Percentiles rank a stretch among this genome's conserved stretches.
phyloP scores from a whole-genome alignment of 2,329 filamentous ascomycete genomes.

The Zopfia rhizophila region DNA sequence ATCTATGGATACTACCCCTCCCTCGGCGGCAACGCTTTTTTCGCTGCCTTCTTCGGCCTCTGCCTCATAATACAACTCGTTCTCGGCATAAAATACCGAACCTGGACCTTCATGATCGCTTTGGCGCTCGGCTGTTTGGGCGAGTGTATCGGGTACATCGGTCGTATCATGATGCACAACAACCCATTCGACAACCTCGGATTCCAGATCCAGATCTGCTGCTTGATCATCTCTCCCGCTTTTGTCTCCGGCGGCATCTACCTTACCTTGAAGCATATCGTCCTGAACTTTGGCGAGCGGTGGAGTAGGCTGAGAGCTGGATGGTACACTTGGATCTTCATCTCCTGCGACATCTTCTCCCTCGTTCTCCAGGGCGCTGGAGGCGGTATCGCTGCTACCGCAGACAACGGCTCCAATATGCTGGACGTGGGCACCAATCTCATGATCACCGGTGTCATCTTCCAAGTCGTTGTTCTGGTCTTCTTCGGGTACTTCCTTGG shows the following conservation, averaged over 20 bases:
- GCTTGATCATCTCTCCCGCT: slow-evolving; percentile 66
- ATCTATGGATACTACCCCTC: slow-evolving; percentile 66
- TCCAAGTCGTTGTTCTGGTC: slow-evolving; percentile 65
- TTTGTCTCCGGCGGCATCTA: slow-evolving; percentile 67
- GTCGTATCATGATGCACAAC: slow-evolving; percentile 63
- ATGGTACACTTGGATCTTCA: slow-evolving; percentile 69
- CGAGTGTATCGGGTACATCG: slow-evolving; percentile 67
- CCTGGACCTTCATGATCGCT: slow-evolving; percentile 66
- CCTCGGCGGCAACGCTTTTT: slow-evolving; percentile 63
- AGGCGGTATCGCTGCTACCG: slow-evolving; percentile 66
- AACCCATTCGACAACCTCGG: slow-evolving; percentile 62
- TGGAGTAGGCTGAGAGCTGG: slow-evolving; percentile 42
- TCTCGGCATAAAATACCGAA: slow-evolving; percentile 62
- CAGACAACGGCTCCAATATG: slow-evolving; percentile 51
- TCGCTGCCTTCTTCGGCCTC: slow-evolving; percentile 62
- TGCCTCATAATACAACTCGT: slow-evolving; percentile 60
- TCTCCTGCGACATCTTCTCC: slow-evolving; percentile 67
- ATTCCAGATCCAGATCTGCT: slow-evolving; percentile 66
- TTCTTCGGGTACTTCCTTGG: slow-evolving; percentile 57
- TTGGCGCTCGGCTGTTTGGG: slow-evolving; percentile 60
- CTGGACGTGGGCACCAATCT: slow-evolving; percentile 63
- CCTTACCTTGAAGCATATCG: slow-evolving; percentile 66
- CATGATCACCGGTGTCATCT: slow-evolving; percentile 67
- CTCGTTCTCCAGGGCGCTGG: slow-evolving; percentile 68
- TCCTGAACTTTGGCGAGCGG: slow-evolving; percentile 62